A percentile compares a stretch with the other conserved stretches of the same genome.
Evolutionary conservation across 345 rosid genomes (phyloP).

Genomic region (Stellera chamaejasme): DNA sequence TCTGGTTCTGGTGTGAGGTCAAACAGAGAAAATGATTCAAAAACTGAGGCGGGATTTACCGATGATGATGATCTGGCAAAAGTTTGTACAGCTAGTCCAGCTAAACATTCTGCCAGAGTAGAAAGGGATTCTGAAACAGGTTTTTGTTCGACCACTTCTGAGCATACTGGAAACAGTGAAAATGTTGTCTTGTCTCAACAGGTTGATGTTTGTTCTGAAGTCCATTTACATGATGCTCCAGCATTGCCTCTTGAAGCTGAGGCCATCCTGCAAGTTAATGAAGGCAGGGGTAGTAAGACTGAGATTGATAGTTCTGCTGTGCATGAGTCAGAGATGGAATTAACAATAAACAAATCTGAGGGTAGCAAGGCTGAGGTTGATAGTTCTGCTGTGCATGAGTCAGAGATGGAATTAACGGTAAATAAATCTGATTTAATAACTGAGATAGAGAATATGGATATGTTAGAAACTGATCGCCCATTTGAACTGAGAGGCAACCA

Average conservation of each 20-base stretch:
- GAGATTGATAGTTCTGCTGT: conserved; percentile 11
- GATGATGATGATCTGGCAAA: conserved; percentile 19
- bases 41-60: conserved; percentile 15
- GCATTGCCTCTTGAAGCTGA: conserved; percentile 11
- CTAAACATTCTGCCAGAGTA: conserved; percentile 20
- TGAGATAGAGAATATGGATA: conserved; percentile 16
- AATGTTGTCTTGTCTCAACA: conserved; percentile 18
- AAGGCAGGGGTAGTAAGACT: conserved; percentile 16
- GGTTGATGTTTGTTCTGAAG: conserved; percentile 14
- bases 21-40: conserved; percentile 17
- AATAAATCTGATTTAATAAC: conserved; percentile 8
- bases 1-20: conserved; percentile 12
- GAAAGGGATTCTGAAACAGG: conserved; percentile 26
- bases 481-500: conserved; percentile 18
- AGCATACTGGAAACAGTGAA: conserved; percentile 18
- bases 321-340: conserved; percentile 17
- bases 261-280: conserved; percentile 14
- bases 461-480: conserved; percentile 15
- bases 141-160: conserved; percentile 5
- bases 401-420: conserved; percentile 17
- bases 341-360: neutral
- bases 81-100: conserved; percentile 16
- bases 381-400: conserved; percentile 12
- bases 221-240: conserved; percentile 10
- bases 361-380: conserved; percentile 14